Base-by-base conservation (phyloP, 768 basidiomycete genomes). In the Agaricus subrufescens region DNA sequence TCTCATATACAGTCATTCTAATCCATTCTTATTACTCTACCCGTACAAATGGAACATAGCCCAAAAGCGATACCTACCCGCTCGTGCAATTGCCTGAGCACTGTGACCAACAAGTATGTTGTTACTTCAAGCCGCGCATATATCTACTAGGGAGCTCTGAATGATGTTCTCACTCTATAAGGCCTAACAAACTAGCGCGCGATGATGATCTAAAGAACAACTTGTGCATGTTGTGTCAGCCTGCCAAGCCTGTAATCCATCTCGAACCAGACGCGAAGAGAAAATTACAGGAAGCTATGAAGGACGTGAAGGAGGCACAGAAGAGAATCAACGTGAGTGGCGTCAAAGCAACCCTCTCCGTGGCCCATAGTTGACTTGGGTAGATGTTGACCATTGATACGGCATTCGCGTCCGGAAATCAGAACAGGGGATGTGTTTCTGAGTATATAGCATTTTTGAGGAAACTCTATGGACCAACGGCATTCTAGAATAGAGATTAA, bases 391-490 rank as follows among this genome's bases (percentile, higher is more conserved):
- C 14, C 37, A 34, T 14, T 8, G 14, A 40, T 23, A 12, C 40
- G n/a, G 30, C 39, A 12, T 42, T 12, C 39, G 42, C 1, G 10
- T 19, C 54, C 46, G 2, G 23, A 46, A 31, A 29, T 25, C 40
- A 46, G 29, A 56, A 44, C 46, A 49, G 40, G 11, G 47, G 19
- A 30, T 30, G 26, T 14, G 47, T 56, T 15, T 43, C 54, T 9
- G 54, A 49, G 19, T 56, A 56, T 11, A 49, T 56, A 23, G 25
- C 10, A 25, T 56, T 49, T 34, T 34, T 56, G 54, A 56, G 23
- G 25, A 31, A 42, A 15, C n/a, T 56, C 10, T 56, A 56, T 25
- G 12, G 29, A 30, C 19, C 54, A 25, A 26, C 6, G 23, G 25
- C 23, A 29, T 4, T 19, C 25, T 26, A 4, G 11, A 44, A 7